Percentiles rank a stretch among this genome's conserved stretches.
phyloP scores from a whole-genome alignment of 352 stramenopile genomes.

The Phytopythium oedochilum region DNA sequence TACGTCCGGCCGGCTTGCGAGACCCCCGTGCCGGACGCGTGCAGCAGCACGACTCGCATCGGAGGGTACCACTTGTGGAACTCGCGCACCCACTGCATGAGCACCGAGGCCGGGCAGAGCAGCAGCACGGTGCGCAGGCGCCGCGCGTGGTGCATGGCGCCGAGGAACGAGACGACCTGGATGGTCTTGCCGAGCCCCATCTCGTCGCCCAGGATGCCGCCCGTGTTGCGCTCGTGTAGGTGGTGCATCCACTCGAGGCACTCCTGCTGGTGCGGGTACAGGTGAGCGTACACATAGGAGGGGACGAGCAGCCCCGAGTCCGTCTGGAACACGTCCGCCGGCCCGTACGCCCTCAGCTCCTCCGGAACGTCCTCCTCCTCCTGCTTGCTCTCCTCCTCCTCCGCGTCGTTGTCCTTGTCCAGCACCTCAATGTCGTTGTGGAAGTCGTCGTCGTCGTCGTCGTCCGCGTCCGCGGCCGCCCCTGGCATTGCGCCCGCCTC shows the following conservation, averaged over 20 bases:
- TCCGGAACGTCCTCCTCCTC: background rate
- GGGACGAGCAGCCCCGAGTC: slow-evolving; percentile 65
- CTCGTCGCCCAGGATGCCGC: slow-evolving; percentile 96
- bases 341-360: slow-evolving; percentile 26
- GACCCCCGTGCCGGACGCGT: slow-evolving; percentile 75
- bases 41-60: slow-evolving; percentile 87
- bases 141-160: slow-evolving; percentile 51
- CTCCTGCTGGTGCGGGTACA: slow-evolving; percentile 94
- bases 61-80: slow-evolving; percentile 91
- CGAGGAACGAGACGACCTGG: slow-evolving; percentile 86
- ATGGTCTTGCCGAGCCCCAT: slow-evolving; percentile 98
- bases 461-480: slow-evolving; percentile 1
- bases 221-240: slow-evolving; percentile 93
- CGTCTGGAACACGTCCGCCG: slow-evolving; percentile 48
- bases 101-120: slow-evolving; percentile 93
- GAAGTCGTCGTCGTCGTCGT: slow-evolving; percentile 31
- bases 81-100: slow-evolving; percentile 96
- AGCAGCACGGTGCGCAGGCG: slow-evolving; percentile 82
- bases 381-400: slow-evolving; percentile 1
- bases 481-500: slow-evolving; percentile 3
- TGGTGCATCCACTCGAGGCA: slow-evolving; percentile 97
- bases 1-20: slow-evolving; percentile 40
- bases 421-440: slow-evolving; percentile 13
- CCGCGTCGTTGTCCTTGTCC: slow-evolving; percentile 6
- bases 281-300: slow-evolving; percentile 60